phyloP scores from a whole-genome alignment of 306 rosid species.

The Senna siamea region DNA sequence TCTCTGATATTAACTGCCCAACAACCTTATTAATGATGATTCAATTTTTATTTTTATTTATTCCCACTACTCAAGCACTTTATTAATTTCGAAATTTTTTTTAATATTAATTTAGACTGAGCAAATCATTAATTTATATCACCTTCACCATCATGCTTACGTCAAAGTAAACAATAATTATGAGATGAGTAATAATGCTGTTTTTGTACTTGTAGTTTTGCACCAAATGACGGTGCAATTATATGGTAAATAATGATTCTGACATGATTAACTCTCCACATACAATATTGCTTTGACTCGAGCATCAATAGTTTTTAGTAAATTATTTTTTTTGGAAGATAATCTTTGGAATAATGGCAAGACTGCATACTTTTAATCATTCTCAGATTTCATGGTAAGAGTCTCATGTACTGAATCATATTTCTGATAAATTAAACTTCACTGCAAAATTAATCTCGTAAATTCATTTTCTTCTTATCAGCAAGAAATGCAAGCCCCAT shows the following conservation, averaged over 20 bases:
- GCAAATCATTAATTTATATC: neutral
- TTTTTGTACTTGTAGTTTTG: neutral
- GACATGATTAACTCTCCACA: neutral
- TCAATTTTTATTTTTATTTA: neutral
- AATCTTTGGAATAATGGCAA: too few relatives aligned
- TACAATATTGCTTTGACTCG: neutral
- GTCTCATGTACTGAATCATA: too few relatives aligned
- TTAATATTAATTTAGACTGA: neutral
- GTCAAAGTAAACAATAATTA: conserved; percentile 6
- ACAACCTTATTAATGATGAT: conserved; percentile 31
- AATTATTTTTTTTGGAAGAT: too few relatives aligned
- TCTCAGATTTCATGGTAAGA: too few relatives aligned
- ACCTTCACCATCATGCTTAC: conserved; percentile 24
- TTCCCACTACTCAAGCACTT: neutral
- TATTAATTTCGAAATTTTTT: neutral
- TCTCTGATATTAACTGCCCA: conserved; percentile 41
- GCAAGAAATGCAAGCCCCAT: conserved; percentile 40
- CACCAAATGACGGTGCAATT: neutral
- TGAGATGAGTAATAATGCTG: conserved; percentile 6
- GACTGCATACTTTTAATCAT: too few relatives aligned
- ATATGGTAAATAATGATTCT: neutral
- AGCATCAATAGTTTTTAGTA: too few relatives aligned
- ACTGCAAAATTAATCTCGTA: too few relatives aligned
- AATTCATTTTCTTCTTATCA: conserved; percentile 1
- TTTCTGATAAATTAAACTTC: too few relatives aligned